phyloP scores from a whole-genome alignment of 371 early-diverging fungal genomes.

The Lichtheimia ramosa region DNA sequence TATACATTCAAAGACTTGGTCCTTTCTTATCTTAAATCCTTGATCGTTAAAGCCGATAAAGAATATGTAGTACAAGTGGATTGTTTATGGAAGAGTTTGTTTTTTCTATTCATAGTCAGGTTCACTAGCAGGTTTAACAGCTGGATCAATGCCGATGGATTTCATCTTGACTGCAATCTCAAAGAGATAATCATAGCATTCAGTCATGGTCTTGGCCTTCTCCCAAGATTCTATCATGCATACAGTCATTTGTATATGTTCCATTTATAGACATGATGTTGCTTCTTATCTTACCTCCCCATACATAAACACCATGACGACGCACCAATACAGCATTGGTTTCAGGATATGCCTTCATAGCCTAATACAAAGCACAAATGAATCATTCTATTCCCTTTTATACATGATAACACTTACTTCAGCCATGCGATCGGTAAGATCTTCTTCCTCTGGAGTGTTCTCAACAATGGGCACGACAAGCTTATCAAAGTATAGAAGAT shows the following conservation, averaged over 20 bases:
- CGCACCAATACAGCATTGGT: conserved; percentile 94
- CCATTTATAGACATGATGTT: not conserved
- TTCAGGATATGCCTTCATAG: conserved; percentile 89
- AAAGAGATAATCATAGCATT: conserved; percentile 98
- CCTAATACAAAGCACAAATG: conserved; percentile 27
- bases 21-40: too few species aligned
- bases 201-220: conserved; percentile 97
- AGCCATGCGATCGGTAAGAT: conserved; percentile 90
- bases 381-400: too few species aligned
- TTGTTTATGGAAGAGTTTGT: too few species aligned
- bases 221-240: conserved; percentile 80
- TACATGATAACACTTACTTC: conserved; percentile 37
- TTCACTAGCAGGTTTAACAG: conserved; percentile 39
- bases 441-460: conserved; percentile 94
- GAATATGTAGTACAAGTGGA: too few species aligned
- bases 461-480: conserved; percentile 94
- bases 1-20: too few species aligned
- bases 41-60: too few species aligned
- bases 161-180: conserved; percentile 95
- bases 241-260: not conserved
- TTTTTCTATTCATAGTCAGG: conserved; percentile 12
- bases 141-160: conserved; percentile 78
- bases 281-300: conserved; percentile 70
- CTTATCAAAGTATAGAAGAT: conserved; percentile 78
- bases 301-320: conserved; percentile 89